A percentile compares a stretch with the other conserved stretches of the same genome.
Conservation (phyloP, 805 yeast species). For the Scheffersomyces amazonensis region DNA sequence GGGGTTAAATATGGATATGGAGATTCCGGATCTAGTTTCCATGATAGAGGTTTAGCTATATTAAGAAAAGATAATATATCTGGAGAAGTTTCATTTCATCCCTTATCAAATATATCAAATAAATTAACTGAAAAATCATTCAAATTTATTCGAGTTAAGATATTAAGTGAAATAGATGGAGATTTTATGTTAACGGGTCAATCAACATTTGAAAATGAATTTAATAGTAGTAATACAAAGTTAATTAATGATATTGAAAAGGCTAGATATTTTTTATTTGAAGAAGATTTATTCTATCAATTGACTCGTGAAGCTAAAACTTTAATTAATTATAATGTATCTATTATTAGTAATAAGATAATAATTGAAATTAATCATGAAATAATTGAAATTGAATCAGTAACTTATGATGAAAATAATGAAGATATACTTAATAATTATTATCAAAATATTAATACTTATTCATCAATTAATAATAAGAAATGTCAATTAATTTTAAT, state of each 20-base stretch:
- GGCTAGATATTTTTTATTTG: conserved; percentile 77
- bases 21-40: conserved; percentile 81
- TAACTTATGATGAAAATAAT: conserved; percentile 40
- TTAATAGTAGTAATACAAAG: conserved; percentile 12
- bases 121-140: conserved; percentile 33
- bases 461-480: conserved; percentile 28
- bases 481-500: conserved; percentile 54
- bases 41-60: conserved; percentile 74
- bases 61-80: conserved; percentile 46
- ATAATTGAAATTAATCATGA: conserved; percentile 64
- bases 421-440: conserved; percentile 33
- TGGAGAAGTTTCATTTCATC: conserved; percentile 33
- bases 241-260: conserved; percentile 55
- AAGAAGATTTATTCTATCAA: conserved; percentile 82
- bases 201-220: conserved; percentile 31
- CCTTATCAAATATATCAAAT: conserved; percentile 24
- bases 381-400: conserved; percentile 68
- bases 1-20: conserved; percentile 90
- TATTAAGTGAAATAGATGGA: conserved; percentile 52
- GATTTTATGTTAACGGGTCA: conserved; percentile 60
- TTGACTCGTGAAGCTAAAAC: conserved; percentile 71
- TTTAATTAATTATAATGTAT: conserved; percentile 67
- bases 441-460: conserved; percentile 27
- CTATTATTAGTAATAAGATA: conserved; percentile 61
- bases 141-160: conserved; percentile 57